Percentiles rank a stretch among this genome's conserved stretches.
These are phyloP conservation scores for Xylariaceae sp. DNA, from an alignment of 2,329 filamentous ascomycete species.

Conservation along the genomic window DNA sequence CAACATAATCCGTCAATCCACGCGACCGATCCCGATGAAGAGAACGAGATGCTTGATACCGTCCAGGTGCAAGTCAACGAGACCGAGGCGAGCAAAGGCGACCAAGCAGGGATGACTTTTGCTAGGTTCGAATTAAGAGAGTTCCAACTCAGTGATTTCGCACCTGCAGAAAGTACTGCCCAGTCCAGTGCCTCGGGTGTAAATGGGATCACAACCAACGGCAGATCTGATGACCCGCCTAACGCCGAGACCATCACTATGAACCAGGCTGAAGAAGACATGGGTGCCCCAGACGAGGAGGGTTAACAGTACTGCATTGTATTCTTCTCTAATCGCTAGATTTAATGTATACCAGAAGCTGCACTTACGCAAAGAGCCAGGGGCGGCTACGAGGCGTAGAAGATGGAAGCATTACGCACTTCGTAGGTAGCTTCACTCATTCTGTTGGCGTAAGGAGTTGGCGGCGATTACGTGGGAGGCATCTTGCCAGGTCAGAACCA, in stretches of 20 bases:
- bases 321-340: slow-evolving; percentile 6
- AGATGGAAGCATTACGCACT: not conserved
- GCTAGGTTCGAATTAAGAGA: slow-evolving; percentile 23
- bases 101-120: slow-evolving; percentile 25
- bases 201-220: slow-evolving; percentile 9
- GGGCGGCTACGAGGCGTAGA: slow-evolving; percentile 10
- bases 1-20: slow-evolving; percentile 8
- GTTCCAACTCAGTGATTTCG: not conserved
- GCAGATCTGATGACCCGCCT: slow-evolving; percentile 3
- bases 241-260: slow-evolving; percentile 15
- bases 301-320: slow-evolving; percentile 5
- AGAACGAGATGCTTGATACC: slow-evolving; percentile 31
- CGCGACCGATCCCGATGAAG: slow-evolving; percentile 22
- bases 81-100: slow-evolving; percentile 31
- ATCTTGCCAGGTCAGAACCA: slow-evolving; percentile 11
- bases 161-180: slow-evolving; percentile 1
- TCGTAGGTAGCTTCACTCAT: not conserved
- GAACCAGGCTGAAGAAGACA: slow-evolving; percentile 14
- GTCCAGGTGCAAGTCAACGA: slow-evolving; percentile 39
- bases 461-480: slow-evolving; percentile 7
- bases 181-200: slow-evolving; percentile 11
- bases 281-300: slow-evolving; percentile 16
- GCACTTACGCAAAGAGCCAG: not conserved
- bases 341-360: slow-evolving; percentile 14
- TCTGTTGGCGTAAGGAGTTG: slow-evolving; percentile 15